Evolutionary conservation across 192 early-diverging fungal genomes (phyloP).

Genomic region (Backusella psychrophila): DNA sequence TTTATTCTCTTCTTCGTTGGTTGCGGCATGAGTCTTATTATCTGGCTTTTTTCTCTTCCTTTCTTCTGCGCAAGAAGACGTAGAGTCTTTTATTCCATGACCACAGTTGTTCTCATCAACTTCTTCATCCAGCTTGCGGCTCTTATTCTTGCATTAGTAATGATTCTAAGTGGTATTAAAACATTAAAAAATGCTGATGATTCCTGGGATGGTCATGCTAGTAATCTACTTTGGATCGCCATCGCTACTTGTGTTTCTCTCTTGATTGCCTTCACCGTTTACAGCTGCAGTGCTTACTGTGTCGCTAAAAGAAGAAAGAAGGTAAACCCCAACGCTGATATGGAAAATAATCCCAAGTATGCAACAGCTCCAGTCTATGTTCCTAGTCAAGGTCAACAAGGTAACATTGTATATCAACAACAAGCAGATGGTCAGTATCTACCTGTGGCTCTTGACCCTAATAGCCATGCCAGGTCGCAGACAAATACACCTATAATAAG

Average conservation of each 20-base stretch:
- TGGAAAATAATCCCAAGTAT: neutral
- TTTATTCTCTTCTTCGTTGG: slow-evolving; percentile 22
- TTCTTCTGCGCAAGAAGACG: slow-evolving; percentile 4
- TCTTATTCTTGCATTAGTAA: slow-evolving; percentile 13
- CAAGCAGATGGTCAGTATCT: neutral
- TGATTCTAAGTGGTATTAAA: neutral
- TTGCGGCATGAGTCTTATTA: slow-evolving; percentile 15
- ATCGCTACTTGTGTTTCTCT: slow-evolving; percentile 13
- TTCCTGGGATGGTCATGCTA: slow-evolving; percentile 10
- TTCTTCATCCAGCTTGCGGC: slow-evolving; percentile 11
- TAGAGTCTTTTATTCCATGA: slow-evolving; percentile 1
- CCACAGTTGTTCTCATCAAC: slow-evolving; percentile 8
- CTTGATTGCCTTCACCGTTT: neutral
- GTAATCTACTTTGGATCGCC: slow-evolving; percentile 21
- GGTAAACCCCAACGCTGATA: neutral
- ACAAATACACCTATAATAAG: neutral
- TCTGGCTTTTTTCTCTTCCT: slow-evolving; percentile 19
- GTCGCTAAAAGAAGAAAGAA: neutral
- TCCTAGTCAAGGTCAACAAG: neutral
- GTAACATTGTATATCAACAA: neutral
- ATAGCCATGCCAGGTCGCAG: neutral
- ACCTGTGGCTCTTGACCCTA: neutral
- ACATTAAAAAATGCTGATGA: neutral
- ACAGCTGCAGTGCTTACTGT: neutral
- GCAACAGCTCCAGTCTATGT: neutral